Evolutionary conservation across 2,329 filamentous ascomycete genomes (phyloP), one percentile per base, ranked within the genome.

Genomic region (Fusarium poae): DNA sequence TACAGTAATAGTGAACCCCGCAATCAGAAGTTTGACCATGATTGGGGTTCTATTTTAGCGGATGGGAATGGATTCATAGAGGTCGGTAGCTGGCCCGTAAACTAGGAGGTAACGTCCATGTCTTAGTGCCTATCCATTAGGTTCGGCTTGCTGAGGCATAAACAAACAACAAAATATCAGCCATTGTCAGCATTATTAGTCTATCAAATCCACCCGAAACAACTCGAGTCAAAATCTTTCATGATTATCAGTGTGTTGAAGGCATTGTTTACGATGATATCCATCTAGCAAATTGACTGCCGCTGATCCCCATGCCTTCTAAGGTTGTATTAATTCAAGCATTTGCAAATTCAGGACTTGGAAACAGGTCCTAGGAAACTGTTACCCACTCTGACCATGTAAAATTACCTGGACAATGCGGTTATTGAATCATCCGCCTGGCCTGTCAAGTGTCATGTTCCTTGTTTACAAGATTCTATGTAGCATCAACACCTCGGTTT

Each of bases 21-120:
- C 72, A 74, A 69, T 71, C 62, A 66, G 67, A 66, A 62, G 21
- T 68, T 63, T 70, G 52, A 54, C 44, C 51, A 56, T 59, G 35
- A 45, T 58, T 64, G 46, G 61, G 40, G 37, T 44, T 57, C 30
- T 42, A 35, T 45, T 39, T 29, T 54, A 48, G 55, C 57, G 44
- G 29, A 39, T 67, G 59, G 37, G 35, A 67, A 20, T 39, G 35
- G n/a, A 39, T 39, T 39, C 35, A 34, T 27, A 27, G 27, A 27
- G 27, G 27, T 27, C 25, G 5, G 25, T 25, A 25, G 25, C 25
- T 25, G 25, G n/a, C n/a, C n/a, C n/a, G n/a, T n/a, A n/a, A n/a
- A n/a, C n/a, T n/a, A n/a, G n/a, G n/a, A n/a, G n/a, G n/a, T n/a
- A n/a, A n/a, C n/a, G n/a, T n/a, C n/a, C n/a, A n/a, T n/a, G n/a